Percentiles rank a stretch among this genome's conserved stretches.
Evolutionary conservation across 371 early-diverging fungal genomes (phyloP).

Genomic region (Saksenaea vasiformis): DNA sequence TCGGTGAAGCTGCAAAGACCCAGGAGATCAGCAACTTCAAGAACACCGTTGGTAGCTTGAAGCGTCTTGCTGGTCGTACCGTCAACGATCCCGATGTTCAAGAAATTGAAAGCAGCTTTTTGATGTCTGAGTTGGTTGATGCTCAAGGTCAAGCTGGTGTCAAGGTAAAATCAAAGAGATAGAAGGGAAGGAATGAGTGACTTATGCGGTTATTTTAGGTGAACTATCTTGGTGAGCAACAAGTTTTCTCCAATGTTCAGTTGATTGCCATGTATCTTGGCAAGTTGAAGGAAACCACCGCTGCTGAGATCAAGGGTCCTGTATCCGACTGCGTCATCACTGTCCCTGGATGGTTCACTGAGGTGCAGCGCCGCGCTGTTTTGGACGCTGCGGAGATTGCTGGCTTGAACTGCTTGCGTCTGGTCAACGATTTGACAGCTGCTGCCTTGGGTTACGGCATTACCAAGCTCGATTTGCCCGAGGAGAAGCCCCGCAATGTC

Average conservation of each 20-base stretch:
- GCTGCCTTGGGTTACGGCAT: slow-evolving; percentile 97
- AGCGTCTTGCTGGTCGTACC: slow-evolving; percentile 96
- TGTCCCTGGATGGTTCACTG: slow-evolving; percentile 94
- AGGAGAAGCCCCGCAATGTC: slow-evolving; percentile 91
- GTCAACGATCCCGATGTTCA: slow-evolving; percentile 87
- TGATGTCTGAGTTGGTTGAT: slow-evolving; percentile 80
- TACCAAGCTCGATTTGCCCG: slow-evolving; percentile 95
- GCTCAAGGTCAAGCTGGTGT: slow-evolving; percentile 87
- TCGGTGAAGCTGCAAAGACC: slow-evolving; percentile 96
- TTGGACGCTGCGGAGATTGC: slow-evolving; percentile 89
- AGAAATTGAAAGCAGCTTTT: slow-evolving; percentile 78
- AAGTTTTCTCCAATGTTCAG: slow-evolving; percentile 86
- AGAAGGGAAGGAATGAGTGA: slow-evolving; percentile 3
- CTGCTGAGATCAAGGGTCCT: slow-evolving; percentile 79
- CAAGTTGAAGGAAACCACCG: slow-evolving; percentile 90
- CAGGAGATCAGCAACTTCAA: slow-evolving; percentile 94
- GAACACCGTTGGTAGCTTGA: slow-evolving; percentile 92
- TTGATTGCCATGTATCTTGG: slow-evolving; percentile 92
- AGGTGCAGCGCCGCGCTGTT: slow-evolving; percentile 89
- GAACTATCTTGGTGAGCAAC: slow-evolving; percentile 76
- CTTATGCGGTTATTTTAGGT: slow-evolving; percentile 47
- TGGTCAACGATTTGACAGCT: slow-evolving; percentile 94
- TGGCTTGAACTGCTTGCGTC: slow-evolving; percentile 89
- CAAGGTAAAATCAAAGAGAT: slow-evolving; percentile 53
- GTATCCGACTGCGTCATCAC: slow-evolving; percentile 95